Evolutionary conservation across 768 basidiomycete species (phyloP), one percentile per base, ranked within the genome.

Genomic region (Crassisporium funariophilum): DNA sequence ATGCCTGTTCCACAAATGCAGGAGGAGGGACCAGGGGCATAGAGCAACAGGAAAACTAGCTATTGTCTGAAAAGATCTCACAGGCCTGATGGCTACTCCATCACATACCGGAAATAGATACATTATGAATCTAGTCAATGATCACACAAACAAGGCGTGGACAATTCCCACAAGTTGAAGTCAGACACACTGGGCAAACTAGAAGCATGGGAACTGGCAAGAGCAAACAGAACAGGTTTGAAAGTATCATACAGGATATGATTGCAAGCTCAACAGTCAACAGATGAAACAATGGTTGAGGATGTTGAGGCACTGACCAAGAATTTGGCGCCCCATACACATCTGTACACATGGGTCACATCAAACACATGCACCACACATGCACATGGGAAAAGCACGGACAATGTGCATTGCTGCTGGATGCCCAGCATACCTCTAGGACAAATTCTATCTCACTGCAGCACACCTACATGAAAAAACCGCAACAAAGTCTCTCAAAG

Each of bases 321-420:
- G 43, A 60, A 27, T 55, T 39, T 35, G 65, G 63, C 1, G 61
- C 62, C 0, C 57, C 66, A 0, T 56, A 72, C 50, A 70, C 67
- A 4, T 70, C 67, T 12, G 56, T 55, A 6, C 52, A 62, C 16
- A 72, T 67, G 47, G 66, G 72, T 1, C 44, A 54, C 9, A 67
- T 67, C 3, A 67, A 74, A 44, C 58, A 63, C 3, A 40, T 64
- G 20, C 69, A 74, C 41, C 55, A 53, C 15, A 72, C 67, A 0
- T n/a, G n/a, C 44, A 69, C 2, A 55, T 68, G 47, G 55, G 51
- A 19, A 56, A 63, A 27, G 60, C 57, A 5, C 46, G 49, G 0
- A 49, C 66, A 0, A 68, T 69, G 64, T 49, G 50, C 0, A 42
- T 62, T 27, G 54, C 53, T 11, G 46, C 50, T 7, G 49, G 56